Percentiles rank a stretch among this genome's conserved stretches.
Conservation (phyloP, 1,139 yeast genomes). For the Tardiomyces digboiensis region DNA sequence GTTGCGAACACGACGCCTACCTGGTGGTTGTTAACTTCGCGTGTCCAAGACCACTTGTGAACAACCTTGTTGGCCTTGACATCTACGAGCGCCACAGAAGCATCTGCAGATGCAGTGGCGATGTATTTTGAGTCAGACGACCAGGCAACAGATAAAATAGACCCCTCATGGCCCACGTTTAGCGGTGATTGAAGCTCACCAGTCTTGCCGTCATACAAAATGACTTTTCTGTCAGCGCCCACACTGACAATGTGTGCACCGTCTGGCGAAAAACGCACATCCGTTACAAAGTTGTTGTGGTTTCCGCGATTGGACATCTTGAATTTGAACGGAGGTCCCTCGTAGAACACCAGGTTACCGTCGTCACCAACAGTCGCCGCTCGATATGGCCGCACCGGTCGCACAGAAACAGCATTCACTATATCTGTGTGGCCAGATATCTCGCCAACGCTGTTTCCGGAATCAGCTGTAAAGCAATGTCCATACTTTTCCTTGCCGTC, state of each 20-base stretch:
- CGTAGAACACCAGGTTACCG: conserved; percentile 69
- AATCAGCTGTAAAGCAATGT: conserved; percentile 86
- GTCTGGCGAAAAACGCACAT: conserved; percentile 74
- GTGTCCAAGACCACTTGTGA: conserved; percentile 21
- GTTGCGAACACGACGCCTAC: conserved; percentile 70
- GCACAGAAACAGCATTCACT: conserved; percentile 76
- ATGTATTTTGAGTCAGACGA: conserved; percentile 42
- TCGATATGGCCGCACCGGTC: conserved; percentile 85
- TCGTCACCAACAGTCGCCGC: conserved; percentile 95
- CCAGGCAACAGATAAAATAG: conserved; percentile 75
- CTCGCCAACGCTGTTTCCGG: conserved; percentile 94
- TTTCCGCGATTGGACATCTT: conserved; percentile 59
- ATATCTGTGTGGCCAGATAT: conserved; percentile 88
- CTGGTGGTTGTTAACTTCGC: conserved; percentile 48
- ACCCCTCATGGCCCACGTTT: conserved; percentile 54
- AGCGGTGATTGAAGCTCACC: conserved; percentile 60
- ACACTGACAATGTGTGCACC: conserved; percentile 60
- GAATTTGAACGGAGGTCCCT: conserved; percentile 94
- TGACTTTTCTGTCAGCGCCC: conserved; percentile 76
- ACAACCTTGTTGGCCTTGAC: conserved; percentile 22
- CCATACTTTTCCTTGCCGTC: conserved; percentile 90
- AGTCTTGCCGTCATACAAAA: conserved; percentile 76
- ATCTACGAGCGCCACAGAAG: conserved; percentile 58
- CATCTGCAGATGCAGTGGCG: conserved; percentile 82
- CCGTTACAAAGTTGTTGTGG: conserved; percentile 73